Conservation (phyloP, 2,329 filamentous ascomycete species). For the Ophiostoma himal-ulmi region DNA sequence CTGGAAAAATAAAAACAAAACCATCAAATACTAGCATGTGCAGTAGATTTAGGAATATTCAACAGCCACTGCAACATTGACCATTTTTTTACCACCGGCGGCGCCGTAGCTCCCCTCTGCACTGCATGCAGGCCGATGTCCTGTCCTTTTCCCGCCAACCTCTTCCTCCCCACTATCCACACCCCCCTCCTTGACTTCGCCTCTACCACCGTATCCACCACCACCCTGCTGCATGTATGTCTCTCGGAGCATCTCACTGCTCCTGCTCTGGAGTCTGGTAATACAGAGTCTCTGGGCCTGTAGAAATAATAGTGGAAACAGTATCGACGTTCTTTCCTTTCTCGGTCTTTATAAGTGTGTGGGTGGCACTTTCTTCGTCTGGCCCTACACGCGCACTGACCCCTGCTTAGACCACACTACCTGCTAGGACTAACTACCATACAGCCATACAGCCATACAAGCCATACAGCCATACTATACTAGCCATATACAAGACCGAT, state of each 20-base stretch:
- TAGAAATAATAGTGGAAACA: background rate
- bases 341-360: constrained; percentile 5
- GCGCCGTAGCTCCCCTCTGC: background rate
- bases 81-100: constrained; percentile 15
- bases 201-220: constrained; percentile 13
- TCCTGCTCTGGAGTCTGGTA: background rate
- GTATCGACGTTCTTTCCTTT: background rate
- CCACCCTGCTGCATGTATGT: background rate
- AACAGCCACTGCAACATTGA: background rate
- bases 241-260: constrained; percentile 4
- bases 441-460: background rate
- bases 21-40: background rate
- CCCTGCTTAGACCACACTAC: background rate
- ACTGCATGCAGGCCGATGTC: constrained; percentile 6
- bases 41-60: too few species aligned
- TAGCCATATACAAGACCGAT: background rate
- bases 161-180: constrained; percentile 2
- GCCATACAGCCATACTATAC: background rate
- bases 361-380: background rate
- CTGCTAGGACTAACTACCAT: background rate
- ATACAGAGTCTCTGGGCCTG: background rate
- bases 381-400: constrained; percentile 8
- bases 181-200: constrained; percentile 22
- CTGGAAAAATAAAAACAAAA: background rate
- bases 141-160: constrained; percentile 6